Evolutionary conservation across 805 yeast genomes (phyloP).

Genomic region (Suhomyces emberorum): DNA sequence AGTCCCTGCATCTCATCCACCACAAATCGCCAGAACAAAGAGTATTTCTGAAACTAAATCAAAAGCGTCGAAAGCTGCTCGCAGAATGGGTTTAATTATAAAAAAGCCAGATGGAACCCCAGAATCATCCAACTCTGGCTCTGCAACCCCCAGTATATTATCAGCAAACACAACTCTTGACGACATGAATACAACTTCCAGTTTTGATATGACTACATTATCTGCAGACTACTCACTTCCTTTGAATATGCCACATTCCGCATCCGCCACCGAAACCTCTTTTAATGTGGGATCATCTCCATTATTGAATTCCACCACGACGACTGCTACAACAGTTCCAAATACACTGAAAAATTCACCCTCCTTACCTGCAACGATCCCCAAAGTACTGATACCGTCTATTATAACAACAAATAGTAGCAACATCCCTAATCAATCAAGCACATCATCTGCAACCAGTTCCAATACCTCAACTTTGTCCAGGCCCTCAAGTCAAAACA

Average conservation of each 20-base stretch:
- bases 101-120: conserved; percentile 28
- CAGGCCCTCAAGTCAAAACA: conserved; percentile 14
- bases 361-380: not conserved
- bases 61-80: conserved; percentile 60
- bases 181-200: not conserved
- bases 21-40: conserved; percentile 25
- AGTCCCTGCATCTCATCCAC: conserved; percentile 4
- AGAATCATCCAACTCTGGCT: not conserved
- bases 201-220: not conserved
- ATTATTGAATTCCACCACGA: conserved; percentile 5
- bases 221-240: conserved; percentile 4
- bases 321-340: conserved; percentile 13
- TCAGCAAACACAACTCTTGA: conserved; percentile 1
- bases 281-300: conserved; percentile 15
- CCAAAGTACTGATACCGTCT: conserved; percentile 2
- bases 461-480: conserved; percentile 6
- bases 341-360: conserved; percentile 9
- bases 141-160: not conserved
- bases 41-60: conserved; percentile 37
- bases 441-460: conserved; percentile 2
- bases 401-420: conserved; percentile 1
- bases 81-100: conserved; percentile 72
- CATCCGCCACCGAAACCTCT: conserved; percentile 17
- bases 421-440: conserved; percentile 1
- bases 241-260: conserved; percentile 20